Conservation (phyloP, 306 rosid genomes). For the Medicago arabica region DNA sequence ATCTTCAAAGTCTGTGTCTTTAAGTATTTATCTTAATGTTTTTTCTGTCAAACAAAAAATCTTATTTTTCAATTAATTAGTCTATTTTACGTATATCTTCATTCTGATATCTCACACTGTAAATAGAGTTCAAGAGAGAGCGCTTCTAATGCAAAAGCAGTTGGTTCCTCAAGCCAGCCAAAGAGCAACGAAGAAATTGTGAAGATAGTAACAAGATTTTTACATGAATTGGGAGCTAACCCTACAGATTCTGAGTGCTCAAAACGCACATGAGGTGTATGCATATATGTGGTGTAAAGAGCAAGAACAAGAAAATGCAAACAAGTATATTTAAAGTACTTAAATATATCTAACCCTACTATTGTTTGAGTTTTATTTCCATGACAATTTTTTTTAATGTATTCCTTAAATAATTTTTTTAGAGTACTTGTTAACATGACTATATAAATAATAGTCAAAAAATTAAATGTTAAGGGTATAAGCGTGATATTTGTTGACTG, state of each 20-base stretch:
- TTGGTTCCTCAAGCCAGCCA: slow-evolving; percentile 23
- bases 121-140: slow-evolving; percentile 34
- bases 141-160: slow-evolving; percentile 18
- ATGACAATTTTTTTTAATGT: no score
- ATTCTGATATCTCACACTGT: neutral
- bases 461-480: neutral
- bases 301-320: neutral
- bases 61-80: neutral
- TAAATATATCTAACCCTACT: no score
- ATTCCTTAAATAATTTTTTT: no score
- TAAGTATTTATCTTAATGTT: no score
- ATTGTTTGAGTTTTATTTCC: no score
- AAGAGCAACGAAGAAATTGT: slow-evolving; percentile 36
- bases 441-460: no score
- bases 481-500: neutral
- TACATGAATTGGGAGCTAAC: slow-evolving; percentile 39
- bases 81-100: neutral
- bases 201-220: slow-evolving; percentile 45
- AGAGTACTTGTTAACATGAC: no score
- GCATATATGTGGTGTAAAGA: slow-evolving; percentile 22
- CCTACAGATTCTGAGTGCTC: slow-evolving; percentile 42
- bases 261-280: neutral
- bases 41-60: no score
- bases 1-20: no score
- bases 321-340: no score